phyloP scores from a whole-genome alignment of 495 filamentous ascomycete genomes.

The Penicillium steckii region DNA sequence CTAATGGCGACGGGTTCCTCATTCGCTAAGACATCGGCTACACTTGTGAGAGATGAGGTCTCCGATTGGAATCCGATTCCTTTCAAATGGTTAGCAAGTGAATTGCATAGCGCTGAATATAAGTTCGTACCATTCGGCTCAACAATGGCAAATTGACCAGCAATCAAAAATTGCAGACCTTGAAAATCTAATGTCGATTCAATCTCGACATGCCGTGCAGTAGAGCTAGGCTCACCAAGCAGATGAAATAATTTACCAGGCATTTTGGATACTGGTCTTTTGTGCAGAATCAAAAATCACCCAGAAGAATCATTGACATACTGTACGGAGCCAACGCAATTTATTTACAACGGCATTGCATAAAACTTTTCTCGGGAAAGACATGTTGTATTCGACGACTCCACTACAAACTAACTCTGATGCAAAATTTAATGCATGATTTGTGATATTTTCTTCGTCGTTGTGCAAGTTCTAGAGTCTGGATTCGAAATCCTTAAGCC shows the following conservation, averaged over 20 bases:
- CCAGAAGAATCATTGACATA: not conserved
- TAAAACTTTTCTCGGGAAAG: not conserved
- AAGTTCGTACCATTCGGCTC: constrained; percentile 19
- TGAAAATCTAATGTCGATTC: constrained; percentile 29
- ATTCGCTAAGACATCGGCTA: constrained; percentile 28
- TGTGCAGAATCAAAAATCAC: not conserved
- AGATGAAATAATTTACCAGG: constrained; percentile 40
- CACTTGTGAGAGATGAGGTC: constrained; percentile 18
- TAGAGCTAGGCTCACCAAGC: constrained; percentile 39
- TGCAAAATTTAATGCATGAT: not conserved
- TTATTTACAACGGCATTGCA: constrained; percentile 13
- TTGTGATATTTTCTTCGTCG: constrained; percentile 1
- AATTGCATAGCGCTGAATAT: not conserved
- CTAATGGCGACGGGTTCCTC: constrained; percentile 29
- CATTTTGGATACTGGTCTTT: constrained; percentile 26
- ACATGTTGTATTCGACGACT: constrained; percentile 1
- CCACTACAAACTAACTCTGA: not conserved
- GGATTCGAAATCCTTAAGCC: not conserved
- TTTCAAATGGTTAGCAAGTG: constrained; percentile 2
- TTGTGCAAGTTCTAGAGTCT: not conserved
- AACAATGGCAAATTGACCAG: constrained; percentile 45
- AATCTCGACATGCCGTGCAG: constrained; percentile 37
- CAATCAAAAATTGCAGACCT: constrained; percentile 36
- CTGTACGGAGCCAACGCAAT: not conserved
- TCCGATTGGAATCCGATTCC: constrained; percentile 38